Conservation (phyloP, 495 filamentous ascomycete genomes). For the Podospora pseudoanserina region DNA sequence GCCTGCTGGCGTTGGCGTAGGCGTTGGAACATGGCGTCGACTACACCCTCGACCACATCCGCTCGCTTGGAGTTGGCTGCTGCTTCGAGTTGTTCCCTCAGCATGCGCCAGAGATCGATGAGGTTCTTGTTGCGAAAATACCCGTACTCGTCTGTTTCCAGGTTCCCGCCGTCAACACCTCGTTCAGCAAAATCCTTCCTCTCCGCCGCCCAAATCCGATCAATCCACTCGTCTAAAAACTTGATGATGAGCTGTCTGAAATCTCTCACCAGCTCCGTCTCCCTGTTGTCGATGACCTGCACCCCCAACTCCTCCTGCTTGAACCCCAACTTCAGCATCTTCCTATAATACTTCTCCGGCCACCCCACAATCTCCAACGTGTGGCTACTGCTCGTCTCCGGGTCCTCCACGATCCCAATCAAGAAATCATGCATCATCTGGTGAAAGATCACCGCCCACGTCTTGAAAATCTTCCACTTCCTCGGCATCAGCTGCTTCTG, state of each 20-base stretch:
- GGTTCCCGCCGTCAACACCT: conserved; percentile 62
- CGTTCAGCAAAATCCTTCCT: conserved; percentile 72
- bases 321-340: conserved; percentile 88
- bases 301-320: conserved; percentile 66
- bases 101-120: conserved; percentile 95
- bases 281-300: conserved; percentile 82
- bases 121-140: conserved; percentile 86
- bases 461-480: conserved; percentile 95
- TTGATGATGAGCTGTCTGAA: conserved; percentile 93
- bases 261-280: conserved; percentile 82
- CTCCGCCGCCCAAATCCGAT: conserved; percentile 78
- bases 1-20: conserved; percentile 73
- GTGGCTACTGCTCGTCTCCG: conserved; percentile 69
- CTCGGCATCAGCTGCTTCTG: conserved; percentile 76
- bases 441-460: conserved; percentile 87
- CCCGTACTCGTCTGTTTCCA: conserved; percentile 81
- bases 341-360: conserved; percentile 91
- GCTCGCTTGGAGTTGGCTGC: conserved; percentile 74
- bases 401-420: conserved; percentile 72
- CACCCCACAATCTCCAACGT: conserved; percentile 89
- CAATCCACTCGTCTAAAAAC: conserved; percentile 96
- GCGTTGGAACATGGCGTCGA: conserved; percentile 88
- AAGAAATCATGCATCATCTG: conserved; percentile 92
- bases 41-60: conserved; percentile 87
- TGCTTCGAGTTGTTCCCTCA: conserved; percentile 81